These are phyloP conservation scores for Mycena latifolia DNA, from an alignment of 768 basidiomycete species.

Conservation along the genomic window DNA sequence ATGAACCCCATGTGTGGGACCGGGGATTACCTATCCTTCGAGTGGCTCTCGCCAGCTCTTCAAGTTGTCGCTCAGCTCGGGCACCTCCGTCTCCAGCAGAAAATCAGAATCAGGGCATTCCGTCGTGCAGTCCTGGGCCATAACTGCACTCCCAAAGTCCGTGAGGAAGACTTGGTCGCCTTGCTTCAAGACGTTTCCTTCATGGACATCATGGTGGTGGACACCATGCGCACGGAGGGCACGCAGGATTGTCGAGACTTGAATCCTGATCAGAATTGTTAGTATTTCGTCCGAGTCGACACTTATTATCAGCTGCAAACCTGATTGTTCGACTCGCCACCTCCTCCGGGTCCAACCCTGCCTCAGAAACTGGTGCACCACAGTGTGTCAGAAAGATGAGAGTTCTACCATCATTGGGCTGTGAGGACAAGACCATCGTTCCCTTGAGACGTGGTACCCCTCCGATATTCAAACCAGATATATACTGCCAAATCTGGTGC, in stretches of 20 bases:
- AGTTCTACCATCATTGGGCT: neutral
- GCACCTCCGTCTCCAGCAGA: neutral
- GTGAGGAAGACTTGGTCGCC: neutral
- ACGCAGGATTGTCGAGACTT: neutral
- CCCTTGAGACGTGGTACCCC: too few species aligned
- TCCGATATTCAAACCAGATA: too few species aligned
- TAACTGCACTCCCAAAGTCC: neutral
- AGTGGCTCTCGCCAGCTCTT: too few species aligned
- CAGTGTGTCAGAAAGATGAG: neutral
- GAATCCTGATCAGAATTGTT: neutral
- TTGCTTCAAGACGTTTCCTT: neutral
- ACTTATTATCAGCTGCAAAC: neutral
- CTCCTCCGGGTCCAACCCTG: neutral
- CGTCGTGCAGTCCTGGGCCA: neutral
- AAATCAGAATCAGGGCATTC: neutral
- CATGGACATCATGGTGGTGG: constrained; percentile 4
- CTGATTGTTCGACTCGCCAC: neutral
- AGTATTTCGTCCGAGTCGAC: too few species aligned
- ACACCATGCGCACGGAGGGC: neutral
- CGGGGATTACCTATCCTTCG: too few species aligned
- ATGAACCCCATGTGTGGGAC: too few species aligned
- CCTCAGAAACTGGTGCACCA: neutral
- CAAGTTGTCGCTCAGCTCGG: too few species aligned
- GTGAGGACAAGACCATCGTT: too few species aligned
- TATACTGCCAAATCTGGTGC: neutral